A percentile compares a stretch with the other conserved stretches of the same genome.
phyloP scores from a whole-genome alignment of 1,284 basidiomycete genomes.

The Heterobasidion annosum region DNA sequence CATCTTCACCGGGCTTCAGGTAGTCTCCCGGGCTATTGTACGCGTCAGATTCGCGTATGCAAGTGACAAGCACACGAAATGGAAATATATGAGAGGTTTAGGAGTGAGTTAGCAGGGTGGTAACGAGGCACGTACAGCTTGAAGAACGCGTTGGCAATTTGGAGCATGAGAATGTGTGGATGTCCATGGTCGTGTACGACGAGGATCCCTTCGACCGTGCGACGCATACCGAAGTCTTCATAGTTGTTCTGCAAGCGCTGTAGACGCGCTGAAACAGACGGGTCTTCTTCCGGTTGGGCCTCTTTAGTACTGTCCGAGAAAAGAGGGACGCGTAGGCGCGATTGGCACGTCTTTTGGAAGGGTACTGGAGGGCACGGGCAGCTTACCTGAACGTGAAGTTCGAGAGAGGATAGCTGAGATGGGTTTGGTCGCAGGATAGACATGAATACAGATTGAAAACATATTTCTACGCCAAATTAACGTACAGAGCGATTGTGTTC shows the following conservation, averaged over 20 bases:
- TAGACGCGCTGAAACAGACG: constrained; percentile 84
- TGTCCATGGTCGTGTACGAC: constrained; percentile 93
- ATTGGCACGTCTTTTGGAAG: not conserved
- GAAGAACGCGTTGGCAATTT: constrained; percentile 98
- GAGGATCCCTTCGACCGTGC: constrained; percentile 94
- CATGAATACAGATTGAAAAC: not conserved
- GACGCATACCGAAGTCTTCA: constrained; percentile 91
- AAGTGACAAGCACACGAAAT: not conserved
- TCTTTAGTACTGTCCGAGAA: constrained; percentile 67
- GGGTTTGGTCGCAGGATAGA: not conserved
- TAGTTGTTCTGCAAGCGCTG: constrained; percentile 93
- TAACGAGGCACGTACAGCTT: constrained; percentile 67
- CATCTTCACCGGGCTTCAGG: constrained; percentile 91
- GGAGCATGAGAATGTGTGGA: constrained; percentile 94
- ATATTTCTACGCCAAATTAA: constrained; percentile 8
- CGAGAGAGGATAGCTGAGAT: constrained; percentile 66
- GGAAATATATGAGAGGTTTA: not conserved
- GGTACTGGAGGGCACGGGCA: too few species aligned
- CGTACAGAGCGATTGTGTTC: constrained; percentile 69
- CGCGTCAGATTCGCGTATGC: not conserved
- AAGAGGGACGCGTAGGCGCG: not conserved
- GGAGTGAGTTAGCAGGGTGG: not conserved
- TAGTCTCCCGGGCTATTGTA: constrained; percentile 87
- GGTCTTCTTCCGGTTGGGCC: constrained; percentile 93
- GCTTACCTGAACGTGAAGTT: constrained; percentile 78